phyloP scores from a whole-genome alignment of 805 yeast species.

The Zygosaccharomyces bisporus region DNA sequence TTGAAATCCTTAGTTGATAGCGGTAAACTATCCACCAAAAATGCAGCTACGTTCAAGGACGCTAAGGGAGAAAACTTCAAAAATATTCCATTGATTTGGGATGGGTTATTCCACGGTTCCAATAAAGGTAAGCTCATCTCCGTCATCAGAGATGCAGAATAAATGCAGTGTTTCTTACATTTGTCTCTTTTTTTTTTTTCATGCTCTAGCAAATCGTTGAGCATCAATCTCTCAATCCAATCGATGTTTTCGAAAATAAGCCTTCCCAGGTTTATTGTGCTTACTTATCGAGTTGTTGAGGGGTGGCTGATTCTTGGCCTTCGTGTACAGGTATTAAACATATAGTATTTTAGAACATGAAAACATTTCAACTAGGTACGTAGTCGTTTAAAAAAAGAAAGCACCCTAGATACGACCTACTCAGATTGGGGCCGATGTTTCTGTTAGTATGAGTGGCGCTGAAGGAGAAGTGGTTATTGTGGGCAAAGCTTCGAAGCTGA shows the following conservation, averaged over 20 bases:
- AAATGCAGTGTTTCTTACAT: background rate
- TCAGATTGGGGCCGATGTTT: background rate
- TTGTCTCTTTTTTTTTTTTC: background rate
- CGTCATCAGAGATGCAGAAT: slow-evolving; percentile 33
- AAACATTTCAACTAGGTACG: too few species aligned
- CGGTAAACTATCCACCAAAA: slow-evolving; percentile 41
- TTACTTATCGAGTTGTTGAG: too few species aligned
- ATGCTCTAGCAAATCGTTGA: background rate
- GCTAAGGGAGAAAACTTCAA: slow-evolving; percentile 41
- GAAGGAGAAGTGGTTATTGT: slow-evolving; percentile 11
- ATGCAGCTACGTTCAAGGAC: slow-evolving; percentile 41
- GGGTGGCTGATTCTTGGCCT: background rate
- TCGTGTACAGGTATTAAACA: background rate
- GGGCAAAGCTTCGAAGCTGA: slow-evolving; percentile 6
- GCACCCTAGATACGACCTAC: background rate
- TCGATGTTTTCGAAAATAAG: too few species aligned
- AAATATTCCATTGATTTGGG: slow-evolving; percentile 47
- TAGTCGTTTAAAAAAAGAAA: background rate
- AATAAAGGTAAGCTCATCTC: slow-evolving; percentile 54
- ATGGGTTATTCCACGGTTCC: slow-evolving; percentile 41
- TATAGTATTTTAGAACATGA: background rate
- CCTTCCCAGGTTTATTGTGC: too few species aligned
- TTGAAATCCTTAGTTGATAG: slow-evolving; percentile 38
- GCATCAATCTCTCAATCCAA: too few species aligned
- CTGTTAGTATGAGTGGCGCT: slow-evolving; percentile 5